Percentiles rank a stretch among this genome's conserved stretches.
phyloP scores from a whole-genome alignment of 2,329 filamentous ascomycete species.

The Pseudocercospora fijiensis region DNA sequence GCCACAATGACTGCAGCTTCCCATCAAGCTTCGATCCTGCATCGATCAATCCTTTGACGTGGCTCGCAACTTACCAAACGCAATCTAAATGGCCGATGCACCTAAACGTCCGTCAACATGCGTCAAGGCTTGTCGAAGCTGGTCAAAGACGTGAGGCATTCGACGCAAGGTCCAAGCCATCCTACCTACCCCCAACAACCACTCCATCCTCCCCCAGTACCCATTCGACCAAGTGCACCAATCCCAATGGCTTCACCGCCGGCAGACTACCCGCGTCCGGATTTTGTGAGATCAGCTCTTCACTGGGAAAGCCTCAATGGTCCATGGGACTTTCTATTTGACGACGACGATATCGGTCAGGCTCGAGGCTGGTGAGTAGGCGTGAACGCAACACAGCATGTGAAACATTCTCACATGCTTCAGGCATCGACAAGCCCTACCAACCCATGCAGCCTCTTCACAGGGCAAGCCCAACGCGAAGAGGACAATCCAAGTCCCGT shows the following conservation, averaged over 20 bases:
- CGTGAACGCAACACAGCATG: neutral
- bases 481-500: slow-evolving; percentile 61
- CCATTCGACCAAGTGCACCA: slow-evolving; percentile 6
- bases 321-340: slow-evolving; percentile 64
- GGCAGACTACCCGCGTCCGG: slow-evolving; percentile 60
- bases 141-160: slow-evolving; percentile 19
- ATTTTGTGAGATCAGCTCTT: slow-evolving; percentile 58
- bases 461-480: slow-evolving; percentile 44
- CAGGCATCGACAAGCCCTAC: slow-evolving; percentile 50
- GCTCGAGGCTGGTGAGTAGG: slow-evolving; percentile 47
- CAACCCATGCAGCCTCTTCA: slow-evolving; percentile 37
- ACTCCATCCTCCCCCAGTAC: slow-evolving; percentile 11
- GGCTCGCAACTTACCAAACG: too few species aligned
- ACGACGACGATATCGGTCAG: slow-evolving; percentile 62
- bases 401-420: neutral
- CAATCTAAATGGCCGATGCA: neutral
- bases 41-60: neutral
- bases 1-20: neutral
- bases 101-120: slow-evolving; percentile 8
- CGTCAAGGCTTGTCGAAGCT: slow-evolving; percentile 22
- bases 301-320: slow-evolving; percentile 63
- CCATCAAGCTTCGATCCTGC: neutral
- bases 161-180: slow-evolving; percentile 1
- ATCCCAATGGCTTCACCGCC: slow-evolving; percentile 17
- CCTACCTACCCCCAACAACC: slow-evolving; percentile 5